Percentiles rank a stretch among this genome's conserved stretches.
phyloP scores from a whole-genome alignment of 2,329 filamentous ascomycete genomes.

The Aspergillus candidus region DNA sequence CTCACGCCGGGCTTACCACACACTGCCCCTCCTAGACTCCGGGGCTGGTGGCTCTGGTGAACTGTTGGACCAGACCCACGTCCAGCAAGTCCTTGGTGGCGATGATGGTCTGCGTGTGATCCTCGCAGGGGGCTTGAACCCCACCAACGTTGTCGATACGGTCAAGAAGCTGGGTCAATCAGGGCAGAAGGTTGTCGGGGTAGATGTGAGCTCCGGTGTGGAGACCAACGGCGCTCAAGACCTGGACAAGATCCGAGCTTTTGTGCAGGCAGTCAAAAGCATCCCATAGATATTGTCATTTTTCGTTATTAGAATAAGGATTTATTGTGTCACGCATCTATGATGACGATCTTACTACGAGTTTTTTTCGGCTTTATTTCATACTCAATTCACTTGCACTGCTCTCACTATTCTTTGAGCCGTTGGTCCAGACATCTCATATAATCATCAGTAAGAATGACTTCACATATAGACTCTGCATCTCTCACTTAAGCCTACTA shows the following conservation, averaged over 20 bases:
- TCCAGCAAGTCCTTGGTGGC: slow-evolving; percentile 59
- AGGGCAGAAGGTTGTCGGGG: slow-evolving; percentile 62
- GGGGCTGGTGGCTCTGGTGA: slow-evolving; percentile 77
- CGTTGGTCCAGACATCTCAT: no score
- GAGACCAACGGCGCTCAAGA: slow-evolving; percentile 78
- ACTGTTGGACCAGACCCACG: slow-evolving; percentile 63
- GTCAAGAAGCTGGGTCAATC: slow-evolving; percentile 58
- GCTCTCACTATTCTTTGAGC: no score
- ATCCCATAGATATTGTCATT: slow-evolving; percentile 22
- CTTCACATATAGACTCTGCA: not conserved
- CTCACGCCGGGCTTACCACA: slow-evolving; percentile 71
- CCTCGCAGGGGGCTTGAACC: slow-evolving; percentile 76
- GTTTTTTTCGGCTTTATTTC: not conserved
- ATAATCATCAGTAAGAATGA: not conserved
- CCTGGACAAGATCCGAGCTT: slow-evolving; percentile 70
- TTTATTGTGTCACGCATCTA: slow-evolving; percentile 3
- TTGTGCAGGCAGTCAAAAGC: slow-evolving; percentile 68
- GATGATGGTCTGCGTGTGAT: slow-evolving; percentile 69
- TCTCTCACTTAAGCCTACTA: slow-evolving; percentile 1
- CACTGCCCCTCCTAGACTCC: slow-evolving; percentile 77
- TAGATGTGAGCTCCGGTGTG: slow-evolving; percentile 93
- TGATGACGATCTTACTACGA: slow-evolving; percentile 5
- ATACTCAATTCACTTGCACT: not conserved
- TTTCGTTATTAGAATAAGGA: not conserved
- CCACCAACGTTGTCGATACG: slow-evolving; percentile 67